A percentile compares a stretch with the other conserved stretches of the same genome.
Evolutionary conservation across 164 flowering plant species (phyloP).

Genomic region (Liquidambar formosana): DNA sequence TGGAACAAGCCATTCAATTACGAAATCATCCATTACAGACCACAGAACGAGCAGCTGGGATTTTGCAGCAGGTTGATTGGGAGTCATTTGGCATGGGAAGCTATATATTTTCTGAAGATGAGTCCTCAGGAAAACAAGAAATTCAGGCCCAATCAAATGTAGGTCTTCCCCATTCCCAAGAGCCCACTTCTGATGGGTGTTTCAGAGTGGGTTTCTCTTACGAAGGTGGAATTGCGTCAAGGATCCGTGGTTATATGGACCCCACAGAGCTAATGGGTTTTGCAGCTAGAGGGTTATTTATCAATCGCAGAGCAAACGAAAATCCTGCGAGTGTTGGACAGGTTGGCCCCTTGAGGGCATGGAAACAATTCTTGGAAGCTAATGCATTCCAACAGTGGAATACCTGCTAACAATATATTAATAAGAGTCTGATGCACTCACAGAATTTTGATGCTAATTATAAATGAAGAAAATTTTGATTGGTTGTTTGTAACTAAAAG

Average conservation of each 20-base stretch:
- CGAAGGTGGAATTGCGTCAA: conserved; percentile 57
- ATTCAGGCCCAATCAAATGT: conserved; percentile 13
- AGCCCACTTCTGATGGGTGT: conserved; percentile 23
- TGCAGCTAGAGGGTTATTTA: conserved; percentile 75
- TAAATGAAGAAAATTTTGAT: no score
- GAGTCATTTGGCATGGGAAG: conserved; percentile 72
- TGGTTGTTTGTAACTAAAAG: no score
- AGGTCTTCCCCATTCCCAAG: conserved; percentile 12
- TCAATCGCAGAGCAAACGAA: conserved; percentile 27
- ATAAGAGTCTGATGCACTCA: no score
- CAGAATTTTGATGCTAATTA: no score
- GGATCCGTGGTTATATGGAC: conserved; percentile 59
- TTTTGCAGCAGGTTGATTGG: conserved; percentile 81
- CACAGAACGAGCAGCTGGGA: conserved; percentile 45
- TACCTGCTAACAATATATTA: conserved; percentile 10
- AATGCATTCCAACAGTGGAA: conserved; percentile 38
- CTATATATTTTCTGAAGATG: conserved; percentile 24
- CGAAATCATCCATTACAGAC: conserved; percentile 19
- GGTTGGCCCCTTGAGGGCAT: conserved; percentile 57
- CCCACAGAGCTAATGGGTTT: conserved; percentile 69
- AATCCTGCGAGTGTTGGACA: conserved; percentile 5
- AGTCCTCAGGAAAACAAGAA: conserved; percentile 17
- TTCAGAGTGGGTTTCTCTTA: conserved; percentile 33
- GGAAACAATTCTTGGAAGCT: conserved; percentile 72
- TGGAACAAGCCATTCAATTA: conserved; percentile 37